Conservation (phyloP, 2,329 filamentous ascomycete genomes). For the Cryphonectria parasitica region DNA sequence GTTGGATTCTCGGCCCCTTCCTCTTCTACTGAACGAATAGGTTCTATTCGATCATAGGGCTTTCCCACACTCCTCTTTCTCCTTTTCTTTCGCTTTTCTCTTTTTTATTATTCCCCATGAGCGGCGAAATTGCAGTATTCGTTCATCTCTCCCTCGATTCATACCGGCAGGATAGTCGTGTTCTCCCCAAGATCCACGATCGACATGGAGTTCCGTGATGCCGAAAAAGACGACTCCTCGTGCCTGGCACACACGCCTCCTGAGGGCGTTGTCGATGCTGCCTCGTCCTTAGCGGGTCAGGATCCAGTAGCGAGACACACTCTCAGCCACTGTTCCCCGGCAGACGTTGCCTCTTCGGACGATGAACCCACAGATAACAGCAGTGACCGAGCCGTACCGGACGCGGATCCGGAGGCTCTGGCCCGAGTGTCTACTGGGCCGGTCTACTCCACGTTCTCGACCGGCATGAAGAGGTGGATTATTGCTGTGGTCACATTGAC, state of each 20-base stretch:
- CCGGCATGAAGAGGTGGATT: constrained; percentile 54
- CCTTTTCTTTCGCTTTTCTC: not conserved
- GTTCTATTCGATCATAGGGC: constrained; percentile 9
- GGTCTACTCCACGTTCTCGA: constrained; percentile 46
- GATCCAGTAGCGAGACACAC: constrained; percentile 12
- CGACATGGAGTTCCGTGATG: constrained; percentile 17
- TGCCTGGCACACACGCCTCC: constrained; percentile 11
- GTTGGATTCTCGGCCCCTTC: not conserved
- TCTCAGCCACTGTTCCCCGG: not conserved
- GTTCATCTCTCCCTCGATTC: constrained; percentile 2
- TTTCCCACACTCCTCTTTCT: not conserved
- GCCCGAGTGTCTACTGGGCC: constrained; percentile 44
- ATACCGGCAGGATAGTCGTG: constrained; percentile 14
- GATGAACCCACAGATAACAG: constrained; percentile 23
- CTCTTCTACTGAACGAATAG: constrained; percentile 10
- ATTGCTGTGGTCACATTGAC: constrained; percentile 55
- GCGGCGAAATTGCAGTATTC: constrained; percentile 3
- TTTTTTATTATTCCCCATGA: constrained; percentile 15
- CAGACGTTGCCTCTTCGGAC: constrained; percentile 18
- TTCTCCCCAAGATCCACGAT: not conserved
- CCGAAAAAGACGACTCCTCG: constrained; percentile 7
- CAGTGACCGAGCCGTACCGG: constrained; percentile 19
- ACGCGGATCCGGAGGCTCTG: constrained; percentile 36
- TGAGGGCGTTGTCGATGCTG: constrained; percentile 15
- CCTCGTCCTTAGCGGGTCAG: constrained; percentile 24